Evolutionary conservation across 805 yeast species (phyloP).

Genomic region (Tetrapisispora fleetii): DNA sequence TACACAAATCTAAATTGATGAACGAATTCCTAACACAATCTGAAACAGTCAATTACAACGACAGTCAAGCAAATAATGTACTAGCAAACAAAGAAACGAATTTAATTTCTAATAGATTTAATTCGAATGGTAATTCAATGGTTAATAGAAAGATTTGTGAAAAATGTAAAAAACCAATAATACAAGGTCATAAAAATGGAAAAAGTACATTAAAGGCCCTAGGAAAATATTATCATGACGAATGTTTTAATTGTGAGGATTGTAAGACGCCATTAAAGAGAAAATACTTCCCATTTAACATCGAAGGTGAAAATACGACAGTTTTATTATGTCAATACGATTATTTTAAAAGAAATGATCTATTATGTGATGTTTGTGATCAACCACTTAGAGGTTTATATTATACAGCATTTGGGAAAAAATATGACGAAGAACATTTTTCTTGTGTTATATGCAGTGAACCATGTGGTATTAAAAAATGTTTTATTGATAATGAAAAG

Average conservation of each 20-base stretch:
- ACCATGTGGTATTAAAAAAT: conserved; percentile 83
- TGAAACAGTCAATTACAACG: not conserved
- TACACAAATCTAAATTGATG: not conserved
- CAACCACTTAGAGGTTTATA: conserved; percentile 84
- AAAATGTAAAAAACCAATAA: conserved; percentile 42
- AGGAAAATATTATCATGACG: conserved; percentile 69
- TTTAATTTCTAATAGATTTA: not conserved
- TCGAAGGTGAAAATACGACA: conserved; percentile 30
- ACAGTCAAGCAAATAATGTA: not conserved
- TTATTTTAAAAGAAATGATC: conserved; percentile 73
- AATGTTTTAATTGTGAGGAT: conserved; percentile 79
- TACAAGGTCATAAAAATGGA: conserved; percentile 39
- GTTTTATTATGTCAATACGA: conserved; percentile 83
- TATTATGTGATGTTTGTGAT: conserved; percentile 81
- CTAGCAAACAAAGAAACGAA: not conserved
- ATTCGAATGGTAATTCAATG: not conserved
- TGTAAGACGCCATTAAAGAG: conserved; percentile 75
- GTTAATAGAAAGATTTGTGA: conserved; percentile 34
- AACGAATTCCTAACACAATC: not conserved
- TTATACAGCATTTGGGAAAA: conserved; percentile 84
- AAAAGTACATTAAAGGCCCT: conserved; percentile 68
- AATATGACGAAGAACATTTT: conserved; percentile 92
- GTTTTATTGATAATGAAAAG: conserved; percentile 75
- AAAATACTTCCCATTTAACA: conserved; percentile 78
- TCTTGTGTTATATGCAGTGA: conserved; percentile 79